Evolutionary conservation across 495 filamentous ascomycete genomes (phyloP), one percentile per base, ranked within the genome.

Genomic region (Talaromyces nanjingensis): DNA sequence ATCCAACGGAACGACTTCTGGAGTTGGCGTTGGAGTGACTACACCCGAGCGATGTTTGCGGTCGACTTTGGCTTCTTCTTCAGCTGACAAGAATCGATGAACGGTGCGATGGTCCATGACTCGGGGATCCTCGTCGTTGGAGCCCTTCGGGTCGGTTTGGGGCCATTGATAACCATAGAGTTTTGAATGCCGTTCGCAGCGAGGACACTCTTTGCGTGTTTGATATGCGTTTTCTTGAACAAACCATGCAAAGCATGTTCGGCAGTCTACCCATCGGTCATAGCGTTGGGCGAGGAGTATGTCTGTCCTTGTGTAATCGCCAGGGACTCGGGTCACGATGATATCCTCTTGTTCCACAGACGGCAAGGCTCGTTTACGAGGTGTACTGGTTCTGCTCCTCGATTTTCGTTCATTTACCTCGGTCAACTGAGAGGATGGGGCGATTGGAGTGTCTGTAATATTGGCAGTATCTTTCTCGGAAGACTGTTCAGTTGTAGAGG

Each of bases 91-190:
- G 68, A 91, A 92, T 9, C 90, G 82, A 69, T 92, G 86, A 14
- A 93, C 77, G 0, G 77, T 83, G 25, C 90, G 76, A 65, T 92
- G 89, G 65, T 93, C 90, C 67, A 91, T 80, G 6, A 92, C 73
- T 2, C 90, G 80, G 62, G 90, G 88, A 69, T 96, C 92, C 24
- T 83, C 85, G 69, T 98, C 94, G 11, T 77, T 64, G 18, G 83
- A 83, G 0, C 89, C 89, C 63, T 87, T 82, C 22, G 80, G 86
- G 39, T 96, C 89, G 2, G 96, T 98, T 75, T 98, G 96, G 18
- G 94, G 94, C 96, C 96, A 99, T 59, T 86, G 82, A 69, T 89
- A 96, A 0, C 96, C 96, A 72, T 97, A 99, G 1, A 99, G 79
- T 74, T 96, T 98, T 27, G 90, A 93, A 68, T 99, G 94, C 0